Evolutionary conservation across 345 rosid species (phyloP).

Genomic region (Camelina hispida): DNA sequence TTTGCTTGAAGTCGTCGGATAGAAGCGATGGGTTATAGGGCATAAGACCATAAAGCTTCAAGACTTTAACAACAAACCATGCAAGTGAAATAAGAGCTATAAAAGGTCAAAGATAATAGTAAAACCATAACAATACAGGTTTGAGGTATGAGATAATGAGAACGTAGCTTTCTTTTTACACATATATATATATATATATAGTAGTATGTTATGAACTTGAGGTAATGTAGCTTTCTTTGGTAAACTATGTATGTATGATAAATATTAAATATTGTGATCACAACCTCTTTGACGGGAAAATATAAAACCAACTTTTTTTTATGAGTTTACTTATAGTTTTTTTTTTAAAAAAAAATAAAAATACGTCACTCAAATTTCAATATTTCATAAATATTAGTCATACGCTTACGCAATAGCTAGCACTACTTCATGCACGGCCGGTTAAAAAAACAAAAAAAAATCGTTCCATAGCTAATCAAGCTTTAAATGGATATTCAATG

Average conservation of each 20-base stretch:
- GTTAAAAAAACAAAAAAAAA: no score
- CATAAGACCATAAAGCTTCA: no score
- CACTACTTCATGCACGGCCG: no score
- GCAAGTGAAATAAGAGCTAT: no score
- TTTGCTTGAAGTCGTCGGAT: no score
- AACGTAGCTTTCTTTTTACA: not conserved
- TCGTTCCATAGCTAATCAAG: not conserved
- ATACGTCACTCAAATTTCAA: not conserved
- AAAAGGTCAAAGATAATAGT: no score
- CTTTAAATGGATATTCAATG: not conserved
- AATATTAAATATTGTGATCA: not conserved
- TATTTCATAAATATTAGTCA: no score
- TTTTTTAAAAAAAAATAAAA: not conserved
- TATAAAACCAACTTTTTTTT: not conserved
- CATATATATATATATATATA: slow-evolving; percentile 7
- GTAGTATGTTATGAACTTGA: not conserved
- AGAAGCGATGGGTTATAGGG: no score
- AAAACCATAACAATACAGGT: not conserved
- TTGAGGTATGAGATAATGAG: not conserved
- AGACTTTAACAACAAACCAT: no score
- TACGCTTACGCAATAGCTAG: no score
- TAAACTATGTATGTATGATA: not conserved
- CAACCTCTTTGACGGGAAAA: not conserved
- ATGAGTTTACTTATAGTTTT: not conserved
- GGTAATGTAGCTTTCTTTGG: not conserved